A percentile compares a stretch with the other conserved stretches of the same genome.
phyloP scores from a whole-genome alignment of 345 rosid genomes.

The Gossypium australe region DNA sequence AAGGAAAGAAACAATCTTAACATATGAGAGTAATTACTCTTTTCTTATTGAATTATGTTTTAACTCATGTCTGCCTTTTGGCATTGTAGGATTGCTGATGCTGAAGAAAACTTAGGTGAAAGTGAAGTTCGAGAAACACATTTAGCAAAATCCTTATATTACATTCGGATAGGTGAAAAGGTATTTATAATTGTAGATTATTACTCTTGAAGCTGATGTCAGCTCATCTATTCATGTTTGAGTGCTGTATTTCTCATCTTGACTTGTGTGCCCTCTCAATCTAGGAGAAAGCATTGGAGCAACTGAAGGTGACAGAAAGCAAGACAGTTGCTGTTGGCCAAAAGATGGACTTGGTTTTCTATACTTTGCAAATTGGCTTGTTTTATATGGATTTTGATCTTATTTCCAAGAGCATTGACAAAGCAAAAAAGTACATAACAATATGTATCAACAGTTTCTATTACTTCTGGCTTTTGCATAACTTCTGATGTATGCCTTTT shows the following conservation, averaged over 20 bases:
- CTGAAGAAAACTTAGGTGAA: conserved; percentile 96
- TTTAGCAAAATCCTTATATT: conserved; percentile 88
- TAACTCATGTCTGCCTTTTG: neutral
- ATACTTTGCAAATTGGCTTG: conserved; percentile 76
- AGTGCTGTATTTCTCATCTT: conserved; percentile 8
- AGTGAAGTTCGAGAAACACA: conserved; percentile 99
- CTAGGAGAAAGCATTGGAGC: conserved; percentile 95
- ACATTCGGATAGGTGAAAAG: conserved; percentile 81
- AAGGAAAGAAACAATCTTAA: neutral
- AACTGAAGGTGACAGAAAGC: conserved; percentile 85
- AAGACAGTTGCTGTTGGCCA: conserved; percentile 99
- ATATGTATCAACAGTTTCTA: conserved; percentile 8
- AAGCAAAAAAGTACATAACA: conserved; percentile 73
- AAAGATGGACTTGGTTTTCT: conserved; percentile 93
- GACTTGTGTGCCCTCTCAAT: conserved; percentile 5
- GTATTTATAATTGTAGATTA: conserved; percentile 27
- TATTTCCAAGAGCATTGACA: conserved; percentile 90
- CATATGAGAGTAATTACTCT: neutral
- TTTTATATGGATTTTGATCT: conserved; percentile 97
- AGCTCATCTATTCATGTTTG: conserved; percentile 9
- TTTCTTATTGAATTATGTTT: neutral
- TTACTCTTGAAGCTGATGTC: neutral
- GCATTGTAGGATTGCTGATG: conserved; percentile 78
- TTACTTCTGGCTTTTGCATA: conserved; percentile 7
- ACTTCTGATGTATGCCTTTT: neutral